Evolutionary conservation across 495 filamentous ascomycete species (phyloP).

Genomic region (Cenococcum geophilum): DNA sequence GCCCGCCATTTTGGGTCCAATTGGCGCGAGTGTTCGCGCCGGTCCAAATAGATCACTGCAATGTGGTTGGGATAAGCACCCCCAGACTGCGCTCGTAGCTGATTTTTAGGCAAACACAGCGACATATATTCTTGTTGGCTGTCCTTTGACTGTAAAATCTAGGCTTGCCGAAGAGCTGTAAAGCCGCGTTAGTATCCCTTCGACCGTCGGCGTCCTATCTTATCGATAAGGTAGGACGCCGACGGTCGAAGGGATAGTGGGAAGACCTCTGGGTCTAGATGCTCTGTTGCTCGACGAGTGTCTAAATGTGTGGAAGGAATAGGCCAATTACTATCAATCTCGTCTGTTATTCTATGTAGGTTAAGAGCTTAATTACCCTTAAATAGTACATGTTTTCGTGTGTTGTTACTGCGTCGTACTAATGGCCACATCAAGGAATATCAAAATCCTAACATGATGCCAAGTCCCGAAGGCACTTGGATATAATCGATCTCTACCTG

Average conservation of each 20-base stretch:
- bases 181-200: not conserved
- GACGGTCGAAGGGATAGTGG: no score
- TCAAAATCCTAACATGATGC: not conserved
- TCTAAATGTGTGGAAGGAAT: constrained; percentile 5
- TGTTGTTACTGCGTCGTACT: not conserved
- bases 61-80: constrained; percentile 4
- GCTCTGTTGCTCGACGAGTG: constrained; percentile 10
- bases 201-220: no score
- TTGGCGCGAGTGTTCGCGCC: no score
- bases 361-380: not conserved
- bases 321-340: not conserved
- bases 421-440: not conserved
- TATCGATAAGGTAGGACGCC: no score
- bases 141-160: constrained; percentile 2
- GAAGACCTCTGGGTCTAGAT: constrained; percentile 6
- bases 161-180: not conserved
- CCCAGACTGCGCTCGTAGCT: constrained; percentile 1
- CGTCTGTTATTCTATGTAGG: not conserved
- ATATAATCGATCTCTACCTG: no score
- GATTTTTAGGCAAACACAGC: constrained; percentile 4
- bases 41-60: no score
- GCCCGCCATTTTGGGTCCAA: no score
- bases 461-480: not conserved
- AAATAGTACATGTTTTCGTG: no score
- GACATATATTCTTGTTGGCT: constrained; percentile 11